Percentiles rank a stretch among this genome's conserved stretches.
Conservation (phyloP, 192 early-diverging fungal species). For the Linderina pennispora region DNA sequence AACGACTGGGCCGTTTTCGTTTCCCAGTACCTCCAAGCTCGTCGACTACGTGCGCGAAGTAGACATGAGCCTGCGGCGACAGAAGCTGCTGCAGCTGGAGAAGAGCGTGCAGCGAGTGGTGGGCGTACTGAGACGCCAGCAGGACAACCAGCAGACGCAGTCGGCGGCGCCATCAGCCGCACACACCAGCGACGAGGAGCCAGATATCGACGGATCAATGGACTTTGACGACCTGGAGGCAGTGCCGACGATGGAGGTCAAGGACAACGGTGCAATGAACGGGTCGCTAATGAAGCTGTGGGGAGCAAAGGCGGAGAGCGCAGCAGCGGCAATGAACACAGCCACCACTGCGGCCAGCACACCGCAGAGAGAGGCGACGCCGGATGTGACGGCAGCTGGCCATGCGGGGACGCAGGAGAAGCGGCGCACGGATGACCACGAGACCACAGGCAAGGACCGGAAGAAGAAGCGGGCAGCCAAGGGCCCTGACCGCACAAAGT, state of each 20-base stretch:
- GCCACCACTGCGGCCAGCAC: neutral
- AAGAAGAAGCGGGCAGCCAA: conserved; percentile 14
- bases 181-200: conserved; percentile 23
- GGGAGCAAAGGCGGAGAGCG: conserved; percentile 12
- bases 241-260: conserved; percentile 35
- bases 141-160: conserved; percentile 3
- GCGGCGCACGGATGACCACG: neutral
- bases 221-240: conserved; percentile 21
- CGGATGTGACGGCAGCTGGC: neutral
- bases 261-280: conserved; percentile 36
- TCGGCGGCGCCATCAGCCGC: neutral
- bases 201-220: conserved; percentile 12
- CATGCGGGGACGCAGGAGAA: too few relatives aligned
- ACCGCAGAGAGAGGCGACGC: neutral
- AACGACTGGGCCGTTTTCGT: neutral
- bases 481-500: conserved; percentile 6
- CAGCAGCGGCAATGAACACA: conserved; percentile 1
- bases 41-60: conserved; percentile 24
- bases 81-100: conserved; percentile 11
- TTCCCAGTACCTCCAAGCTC: conserved; percentile 15
- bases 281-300: conserved; percentile 36
- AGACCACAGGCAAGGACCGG: conserved; percentile 1
- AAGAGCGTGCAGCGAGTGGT: conserved; percentile 33
- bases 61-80: conserved; percentile 13
- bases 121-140: conserved; percentile 15